Conservation (phyloP, 768 basidiomycete species). For the Cytidiella melzeri region DNA sequence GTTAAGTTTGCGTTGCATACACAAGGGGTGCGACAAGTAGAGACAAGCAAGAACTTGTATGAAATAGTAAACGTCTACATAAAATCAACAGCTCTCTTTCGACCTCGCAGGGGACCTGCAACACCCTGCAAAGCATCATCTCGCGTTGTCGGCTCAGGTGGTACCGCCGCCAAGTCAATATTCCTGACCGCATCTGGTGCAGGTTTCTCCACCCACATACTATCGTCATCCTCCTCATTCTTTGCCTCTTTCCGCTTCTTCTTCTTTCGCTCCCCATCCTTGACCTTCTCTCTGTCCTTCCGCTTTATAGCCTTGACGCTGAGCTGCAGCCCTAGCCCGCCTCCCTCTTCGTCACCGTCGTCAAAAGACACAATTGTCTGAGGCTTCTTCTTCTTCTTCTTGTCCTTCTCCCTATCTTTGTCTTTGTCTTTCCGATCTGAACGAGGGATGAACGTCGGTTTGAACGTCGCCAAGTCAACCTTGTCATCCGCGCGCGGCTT, state of each 20-base stretch:
- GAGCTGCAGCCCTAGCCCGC: slow-evolving; percentile 18
- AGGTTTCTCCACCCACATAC: slow-evolving; percentile 68
- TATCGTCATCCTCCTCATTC: slow-evolving; percentile 37
- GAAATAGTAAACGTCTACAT: slow-evolving; percentile 9
- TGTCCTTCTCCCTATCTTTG: slow-evolving; percentile 40
- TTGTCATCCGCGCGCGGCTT: slow-evolving; percentile 11
- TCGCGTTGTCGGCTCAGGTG: not conserved
- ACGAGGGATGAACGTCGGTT: slow-evolving; percentile 82
- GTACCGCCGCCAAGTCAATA: slow-evolving; percentile 22
- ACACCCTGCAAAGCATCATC: not conserved
- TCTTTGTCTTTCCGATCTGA: slow-evolving; percentile 33
- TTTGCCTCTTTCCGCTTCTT: slow-evolving; percentile 25
- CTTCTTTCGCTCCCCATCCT: slow-evolving; percentile 32
- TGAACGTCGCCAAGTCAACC: slow-evolving; percentile 70
- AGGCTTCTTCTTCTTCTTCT: slow-evolving; percentile 43
- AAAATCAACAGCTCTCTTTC: slow-evolving; percentile 23
- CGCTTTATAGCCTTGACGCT: slow-evolving; percentile 12
- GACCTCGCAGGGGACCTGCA: slow-evolving; percentile 16
- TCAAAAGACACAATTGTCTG: slow-evolving; percentile 70
- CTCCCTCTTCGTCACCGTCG: slow-evolving; percentile 49
- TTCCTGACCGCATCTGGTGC: slow-evolving; percentile 43
- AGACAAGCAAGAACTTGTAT: not conserved
- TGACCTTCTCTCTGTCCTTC: slow-evolving; percentile 27
- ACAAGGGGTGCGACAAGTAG: not conserved
- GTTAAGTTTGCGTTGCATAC: not conserved